These are phyloP conservation scores for Fusarium buharicum DNA, from an alignment of 2,329 filamentous ascomycete species.

Conservation along the genomic window DNA sequence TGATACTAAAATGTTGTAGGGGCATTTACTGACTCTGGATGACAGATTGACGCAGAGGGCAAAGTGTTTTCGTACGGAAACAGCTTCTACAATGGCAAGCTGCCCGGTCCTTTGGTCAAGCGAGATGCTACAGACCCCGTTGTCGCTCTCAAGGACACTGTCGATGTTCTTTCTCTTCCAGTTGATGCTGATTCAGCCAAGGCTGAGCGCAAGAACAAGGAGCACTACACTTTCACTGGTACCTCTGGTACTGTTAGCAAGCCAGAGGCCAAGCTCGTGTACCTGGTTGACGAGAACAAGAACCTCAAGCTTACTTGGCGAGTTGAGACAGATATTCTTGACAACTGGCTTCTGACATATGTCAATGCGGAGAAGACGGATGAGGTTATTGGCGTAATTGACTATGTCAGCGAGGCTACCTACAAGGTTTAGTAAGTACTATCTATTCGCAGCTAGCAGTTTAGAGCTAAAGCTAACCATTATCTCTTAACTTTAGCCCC, in stretches of 20 bases:
- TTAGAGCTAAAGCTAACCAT: rapidly evolving
- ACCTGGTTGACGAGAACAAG: slow-evolving; percentile 61
- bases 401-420: slow-evolving; percentile 66
- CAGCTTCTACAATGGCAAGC: slow-evolving; percentile 56
- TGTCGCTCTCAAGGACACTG: slow-evolving; percentile 56
- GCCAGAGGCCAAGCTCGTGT: slow-evolving; percentile 66
- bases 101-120: slow-evolving; percentile 55
- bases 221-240: slow-evolving; percentile 56
- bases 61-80: slow-evolving; percentile 68
- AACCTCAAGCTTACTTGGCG: slow-evolving; percentile 64
- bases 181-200: slow-evolving; percentile 44
- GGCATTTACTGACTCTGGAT: not conserved
- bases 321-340: slow-evolving; percentile 66
- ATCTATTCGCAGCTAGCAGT: rapidly evolving
- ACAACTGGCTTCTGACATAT: slow-evolving; percentile 70
- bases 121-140: slow-evolving; percentile 56
- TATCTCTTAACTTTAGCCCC: slow-evolving; percentile 42
- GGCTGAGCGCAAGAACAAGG: slow-evolving; percentile 44
- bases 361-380: slow-evolving; percentile 61
- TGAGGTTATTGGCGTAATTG: slow-evolving; percentile 63
- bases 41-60: slow-evolving; percentile 60
- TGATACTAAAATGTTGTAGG: rapidly evolving
- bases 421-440: slow-evolving; percentile 60
- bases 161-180: slow-evolving; percentile 49
- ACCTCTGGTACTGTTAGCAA: slow-evolving; percentile 61